phyloP scores from a whole-genome alignment of 331 rosid genomes.

The Arachis monticola region DNA sequence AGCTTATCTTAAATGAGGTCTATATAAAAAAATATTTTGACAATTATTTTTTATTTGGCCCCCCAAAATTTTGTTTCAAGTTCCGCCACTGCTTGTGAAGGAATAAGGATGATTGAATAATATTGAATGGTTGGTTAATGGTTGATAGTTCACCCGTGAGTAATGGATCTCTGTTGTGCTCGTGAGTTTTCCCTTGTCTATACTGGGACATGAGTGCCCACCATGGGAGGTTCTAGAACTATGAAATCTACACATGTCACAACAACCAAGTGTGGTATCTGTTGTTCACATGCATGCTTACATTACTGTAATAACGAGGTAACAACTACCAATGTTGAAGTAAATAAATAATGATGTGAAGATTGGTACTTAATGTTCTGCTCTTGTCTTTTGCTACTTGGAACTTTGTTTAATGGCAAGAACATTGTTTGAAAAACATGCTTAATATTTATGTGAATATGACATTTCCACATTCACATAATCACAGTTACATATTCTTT shows the following conservation, averaged over 20 bases:
- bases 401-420: too few relatives aligned
- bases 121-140: constrained; percentile 35
- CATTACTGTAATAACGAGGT: background rate
- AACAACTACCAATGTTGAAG: background rate
- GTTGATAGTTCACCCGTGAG: constrained; percentile 42
- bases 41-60: too few relatives aligned
- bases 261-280: background rate
- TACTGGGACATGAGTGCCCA: constrained; percentile 35
- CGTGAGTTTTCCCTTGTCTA: constrained; percentile 46
- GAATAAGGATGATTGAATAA: too few relatives aligned
- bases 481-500: background rate
- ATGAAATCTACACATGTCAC: constrained; percentile 22
- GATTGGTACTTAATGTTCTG: background rate
- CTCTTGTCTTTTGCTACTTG: background rate
- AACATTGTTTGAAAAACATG: too few relatives aligned
- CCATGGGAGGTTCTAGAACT: constrained; percentile 40
- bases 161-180: constrained; percentile 34
- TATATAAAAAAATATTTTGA: too few relatives aligned
- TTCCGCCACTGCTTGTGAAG: too few relatives aligned
- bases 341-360: too few relatives aligned
- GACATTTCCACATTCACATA: too few relatives aligned
- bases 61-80: too few relatives aligned
- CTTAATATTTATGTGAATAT: too few relatives aligned
- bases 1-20: too few relatives aligned
- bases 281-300: background rate